phyloP scores from a whole-genome alignment of 495 filamentous ascomycete genomes.

The Penicillium angulare region DNA sequence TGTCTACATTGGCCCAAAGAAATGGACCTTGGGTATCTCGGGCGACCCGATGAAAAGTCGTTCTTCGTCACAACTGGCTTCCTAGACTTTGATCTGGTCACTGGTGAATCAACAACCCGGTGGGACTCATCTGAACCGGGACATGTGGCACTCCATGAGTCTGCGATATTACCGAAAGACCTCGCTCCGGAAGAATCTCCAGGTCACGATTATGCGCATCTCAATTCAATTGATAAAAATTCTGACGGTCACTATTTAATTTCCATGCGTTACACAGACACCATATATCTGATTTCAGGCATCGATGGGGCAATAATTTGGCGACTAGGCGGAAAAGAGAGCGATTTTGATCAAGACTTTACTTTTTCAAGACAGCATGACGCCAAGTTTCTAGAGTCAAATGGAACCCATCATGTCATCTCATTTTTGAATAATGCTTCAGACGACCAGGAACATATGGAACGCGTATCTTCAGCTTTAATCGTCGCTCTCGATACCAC shows the following conservation, averaged over 20 bases:
- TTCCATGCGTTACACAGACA: conserved; percentile 44
- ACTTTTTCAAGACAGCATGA: conserved; percentile 53
- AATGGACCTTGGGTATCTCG: too few species aligned
- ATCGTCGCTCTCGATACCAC: conserved; percentile 9
- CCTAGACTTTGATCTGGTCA: too few species aligned
- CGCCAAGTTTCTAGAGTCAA: conserved; percentile 38
- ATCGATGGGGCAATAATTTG: conserved; percentile 51
- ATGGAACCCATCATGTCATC: conserved; percentile 32
- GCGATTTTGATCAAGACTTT: conserved; percentile 28
- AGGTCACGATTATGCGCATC: too few species aligned
- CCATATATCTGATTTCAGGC: conserved; percentile 48
- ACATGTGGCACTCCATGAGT: too few species aligned
- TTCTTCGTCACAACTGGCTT: too few species aligned
- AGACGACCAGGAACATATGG: conserved; percentile 27
- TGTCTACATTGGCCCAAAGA: too few species aligned
- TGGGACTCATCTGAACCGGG: too few species aligned
- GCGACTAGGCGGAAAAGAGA: conserved; percentile 42
- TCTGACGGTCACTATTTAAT: conserved; percentile 46
- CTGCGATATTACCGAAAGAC: too few species aligned
- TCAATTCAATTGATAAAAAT: conserved; percentile 49
- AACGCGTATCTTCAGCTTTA: conserved; percentile 3
- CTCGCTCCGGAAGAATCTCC: too few species aligned
- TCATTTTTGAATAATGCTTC: conserved; percentile 46
- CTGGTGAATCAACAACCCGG: too few species aligned
- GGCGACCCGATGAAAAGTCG: too few species aligned